Evolutionary conservation across 2,329 filamentous ascomycete genomes (phyloP).

Genomic region (Cercospora sesami): DNA sequence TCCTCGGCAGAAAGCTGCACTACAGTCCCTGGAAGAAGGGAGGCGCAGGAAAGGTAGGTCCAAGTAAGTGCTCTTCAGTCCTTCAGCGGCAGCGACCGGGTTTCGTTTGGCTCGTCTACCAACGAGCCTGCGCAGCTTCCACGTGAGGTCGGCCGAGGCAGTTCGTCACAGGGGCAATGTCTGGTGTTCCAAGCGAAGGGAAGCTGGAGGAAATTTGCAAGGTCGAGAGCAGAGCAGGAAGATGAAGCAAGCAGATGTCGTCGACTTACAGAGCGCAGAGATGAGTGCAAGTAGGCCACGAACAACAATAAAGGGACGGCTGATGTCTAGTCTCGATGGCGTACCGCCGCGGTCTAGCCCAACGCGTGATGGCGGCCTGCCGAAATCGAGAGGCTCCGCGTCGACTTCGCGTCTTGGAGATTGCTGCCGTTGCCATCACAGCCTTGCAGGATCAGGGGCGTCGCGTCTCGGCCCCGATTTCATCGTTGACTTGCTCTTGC

Average conservation of each 20-base stretch:
- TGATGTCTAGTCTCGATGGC: background rate
- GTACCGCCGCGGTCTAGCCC: background rate
- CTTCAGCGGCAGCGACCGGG: background rate
- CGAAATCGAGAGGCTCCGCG: background rate
- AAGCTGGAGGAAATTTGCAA: background rate
- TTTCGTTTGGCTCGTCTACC: background rate
- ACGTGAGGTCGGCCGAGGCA: background rate
- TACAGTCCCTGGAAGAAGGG: background rate
- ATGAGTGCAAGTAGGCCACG: background rate
- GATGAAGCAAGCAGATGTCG: background rate
- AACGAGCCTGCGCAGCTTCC: background rate
- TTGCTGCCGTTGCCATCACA: background rate
- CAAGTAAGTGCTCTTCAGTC: background rate
- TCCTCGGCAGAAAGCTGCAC: background rate
- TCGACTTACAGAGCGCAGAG: background rate
- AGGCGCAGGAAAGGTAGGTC: background rate
- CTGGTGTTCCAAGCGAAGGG: background rate
- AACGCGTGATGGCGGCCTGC: background rate
- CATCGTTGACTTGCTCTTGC: background rate
- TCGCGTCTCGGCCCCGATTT: background rate
- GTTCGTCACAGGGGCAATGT: background rate
- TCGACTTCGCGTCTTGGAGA: background rate
- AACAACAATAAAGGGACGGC: background rate
- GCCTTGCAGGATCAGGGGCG: background rate
- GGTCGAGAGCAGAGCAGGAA: background rate